phyloP scores from a whole-genome alignment of 352 stramenopile species.

The Phytophthora megakarya region DNA sequence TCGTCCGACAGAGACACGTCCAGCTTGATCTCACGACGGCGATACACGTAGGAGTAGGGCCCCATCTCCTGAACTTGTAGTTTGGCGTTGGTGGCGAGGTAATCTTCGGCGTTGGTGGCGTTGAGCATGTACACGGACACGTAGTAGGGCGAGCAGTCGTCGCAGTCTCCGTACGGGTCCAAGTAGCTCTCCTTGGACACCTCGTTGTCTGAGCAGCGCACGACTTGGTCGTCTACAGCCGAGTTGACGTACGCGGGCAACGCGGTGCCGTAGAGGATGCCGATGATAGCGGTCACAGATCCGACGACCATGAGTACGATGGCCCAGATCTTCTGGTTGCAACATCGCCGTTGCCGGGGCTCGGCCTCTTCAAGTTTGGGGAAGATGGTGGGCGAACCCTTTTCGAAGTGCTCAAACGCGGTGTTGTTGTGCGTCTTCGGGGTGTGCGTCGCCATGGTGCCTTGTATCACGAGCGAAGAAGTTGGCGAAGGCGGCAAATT shows the following conservation, averaged over 20 bases:
- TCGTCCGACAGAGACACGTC: constrained; percentile 65
- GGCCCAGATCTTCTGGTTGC: constrained; percentile 38
- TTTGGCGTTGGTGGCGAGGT: constrained; percentile 53
- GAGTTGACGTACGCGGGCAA: constrained; percentile 58
- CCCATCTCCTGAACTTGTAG: constrained; percentile 70
- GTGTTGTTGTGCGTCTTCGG: constrained; percentile 25
- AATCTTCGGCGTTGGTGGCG: constrained; percentile 73
- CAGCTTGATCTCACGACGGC: constrained; percentile 60
- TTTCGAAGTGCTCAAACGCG: constrained; percentile 33
- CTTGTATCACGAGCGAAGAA: background rate
- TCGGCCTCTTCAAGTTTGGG: constrained; percentile 36
- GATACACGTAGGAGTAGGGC: constrained; percentile 79
- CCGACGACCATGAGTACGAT: constrained; percentile 44
- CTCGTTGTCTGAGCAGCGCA: constrained; percentile 46
- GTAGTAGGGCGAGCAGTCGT: constrained; percentile 81
- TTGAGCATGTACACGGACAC: constrained; percentile 72
- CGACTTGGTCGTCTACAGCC: constrained; percentile 43
- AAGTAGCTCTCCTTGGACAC: constrained; percentile 49
- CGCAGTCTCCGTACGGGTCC: constrained; percentile 73
- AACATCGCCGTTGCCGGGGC: constrained; percentile 32
- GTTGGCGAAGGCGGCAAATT: constrained; percentile 17
- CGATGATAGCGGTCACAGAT: constrained; percentile 44
- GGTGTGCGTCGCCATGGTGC: constrained; percentile 25
- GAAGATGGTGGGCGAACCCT: constrained; percentile 25
- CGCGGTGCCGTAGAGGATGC: constrained; percentile 58